Base-by-base conservation (phyloP, 352 stramenopile species). In the Phytophthora tubulina region DNA sequence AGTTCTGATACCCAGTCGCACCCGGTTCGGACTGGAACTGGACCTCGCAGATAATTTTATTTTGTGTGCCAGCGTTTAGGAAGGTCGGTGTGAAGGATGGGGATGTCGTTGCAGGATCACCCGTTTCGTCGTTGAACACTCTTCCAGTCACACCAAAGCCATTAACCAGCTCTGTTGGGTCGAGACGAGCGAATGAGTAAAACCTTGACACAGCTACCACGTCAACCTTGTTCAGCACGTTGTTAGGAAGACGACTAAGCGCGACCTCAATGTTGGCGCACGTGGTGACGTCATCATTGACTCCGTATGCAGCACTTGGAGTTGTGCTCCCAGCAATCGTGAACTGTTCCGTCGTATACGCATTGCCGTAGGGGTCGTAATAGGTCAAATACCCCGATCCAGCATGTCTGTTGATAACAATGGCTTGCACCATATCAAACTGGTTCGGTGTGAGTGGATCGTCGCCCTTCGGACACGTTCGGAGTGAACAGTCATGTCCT, bases 321-420 rank as follows among this genome's bases (percentile, higher is more conserved):
- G 32, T 15, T 14, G 39, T 36, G 46, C 32, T 33, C 35, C 21
- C 8, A 36, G 1, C 64, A 38, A 89, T 74, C 0, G 56, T 63
- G 50, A 92, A 81, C 6, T 63, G 74, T 6, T 77, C 70, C 0
- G 86, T 94, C 4, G 78, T 88, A 67, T 79, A 95, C 1, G 75
- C 58, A 30, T 90, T 91, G 11, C 87, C 87, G 48, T 95, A 92
- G 33, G 85, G 82, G n/a, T 95, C 87, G 8, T 80, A 69, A 53
- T 93, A 95, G 31, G 83, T 92, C 33, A 95, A 56, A 53, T 84
- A 93, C 0, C 72, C 76, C 6, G 3, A 27, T 0, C 57, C 61
- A 15, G 21, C 14, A 3, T 51, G 21, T 1, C 33, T 10, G 1
- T 53, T 44, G 0, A 57, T 46, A 3, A 75, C 30, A 6, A 67